These are phyloP conservation scores for Luffa acutangula DNA, from an alignment of 306 rosid genomes.

Conservation along the genomic window DNA sequence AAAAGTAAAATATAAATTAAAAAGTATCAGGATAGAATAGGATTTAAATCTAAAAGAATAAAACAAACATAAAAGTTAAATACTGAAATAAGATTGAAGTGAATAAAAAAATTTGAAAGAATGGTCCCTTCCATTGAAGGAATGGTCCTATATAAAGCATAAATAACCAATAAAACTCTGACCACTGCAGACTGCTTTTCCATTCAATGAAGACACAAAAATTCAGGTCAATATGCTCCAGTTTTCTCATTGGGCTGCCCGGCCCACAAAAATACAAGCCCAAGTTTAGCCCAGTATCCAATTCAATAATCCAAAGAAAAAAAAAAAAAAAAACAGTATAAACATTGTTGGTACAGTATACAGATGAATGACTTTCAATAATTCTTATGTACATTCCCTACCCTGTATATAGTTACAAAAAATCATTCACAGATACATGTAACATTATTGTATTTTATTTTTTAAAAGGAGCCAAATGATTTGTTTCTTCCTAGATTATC, in stretches of 20 bases:
- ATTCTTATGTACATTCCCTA: conserved; percentile 1
- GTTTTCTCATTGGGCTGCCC: neutral
- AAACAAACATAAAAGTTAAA: neutral
- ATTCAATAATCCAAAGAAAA: neutral
- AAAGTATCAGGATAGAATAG: neutral
- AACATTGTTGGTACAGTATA: neutral
- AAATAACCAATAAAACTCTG: neutral
- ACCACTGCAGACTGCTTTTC: neutral
- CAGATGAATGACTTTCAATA: neutral
- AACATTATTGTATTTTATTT: neutral
- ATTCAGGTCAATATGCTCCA: neutral
- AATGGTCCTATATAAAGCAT: neutral
- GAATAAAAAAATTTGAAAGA: neutral
- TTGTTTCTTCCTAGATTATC: neutral
- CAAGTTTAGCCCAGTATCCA: neutral
- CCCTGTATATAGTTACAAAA: neutral
- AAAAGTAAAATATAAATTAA: neutral
- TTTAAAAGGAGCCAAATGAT: neutral
- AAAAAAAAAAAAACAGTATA: neutral
- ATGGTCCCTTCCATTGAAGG: neutral
- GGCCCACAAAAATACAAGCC: neutral
- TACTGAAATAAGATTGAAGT: neutral
- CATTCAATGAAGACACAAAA: neutral
- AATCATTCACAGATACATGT: neutral
- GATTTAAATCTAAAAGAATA: neutral